Evolutionary conservation across 345 rosid species (phyloP), one percentile per base, ranked within the genome.

Genomic region (Bruguiera parviflora): DNA sequence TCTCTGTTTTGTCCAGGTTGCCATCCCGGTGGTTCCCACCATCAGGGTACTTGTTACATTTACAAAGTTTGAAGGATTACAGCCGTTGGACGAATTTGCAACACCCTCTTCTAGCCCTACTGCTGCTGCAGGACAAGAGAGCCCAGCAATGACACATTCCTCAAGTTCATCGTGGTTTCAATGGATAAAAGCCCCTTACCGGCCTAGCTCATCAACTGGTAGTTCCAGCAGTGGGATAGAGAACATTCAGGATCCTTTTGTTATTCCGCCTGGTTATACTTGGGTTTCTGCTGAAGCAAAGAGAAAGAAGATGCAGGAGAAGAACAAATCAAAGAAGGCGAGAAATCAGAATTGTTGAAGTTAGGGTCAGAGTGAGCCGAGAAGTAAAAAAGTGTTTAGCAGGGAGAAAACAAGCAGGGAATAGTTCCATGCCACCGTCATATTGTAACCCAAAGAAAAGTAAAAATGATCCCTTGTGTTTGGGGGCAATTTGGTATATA

Each of bases 1-100:
- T 61, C n/a, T 58, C 8, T 13, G 18, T 59, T 19, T 24, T 61
- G 18, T 74, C 46, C 87, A 95, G 99, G 97, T 92, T 78, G 96
- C 99, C 63, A 92, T 95, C 46, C 99, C 99, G 0, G 96, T 95
- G 80, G 84, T 95, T 69, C 99, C 99, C 1, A 89, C 99, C 27
- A 88, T 95, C 75, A 88, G 84, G 69, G 99, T 95, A 27, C 69
- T 95, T 58, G 91, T 92, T 35, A 89, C 96, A 18, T 95, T 95
- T 62, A 88, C 97, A 10, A 95, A 92, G 86, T 92, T 95, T 47
- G 96, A 92, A 83, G 97, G 92, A 75, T 65, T 92, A 49, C 89
- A 87, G 81, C 87, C 90, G 3, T 67, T 75, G 72, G 99, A 90
- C 31, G 97, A 95, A 79, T 95, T 92, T 77, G 78, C 84, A 57